Evolutionary conservation across 1,284 basidiomycete species (phyloP), one percentile per base, ranked within the genome.

Genomic region (Schizophyllum commune): DNA sequence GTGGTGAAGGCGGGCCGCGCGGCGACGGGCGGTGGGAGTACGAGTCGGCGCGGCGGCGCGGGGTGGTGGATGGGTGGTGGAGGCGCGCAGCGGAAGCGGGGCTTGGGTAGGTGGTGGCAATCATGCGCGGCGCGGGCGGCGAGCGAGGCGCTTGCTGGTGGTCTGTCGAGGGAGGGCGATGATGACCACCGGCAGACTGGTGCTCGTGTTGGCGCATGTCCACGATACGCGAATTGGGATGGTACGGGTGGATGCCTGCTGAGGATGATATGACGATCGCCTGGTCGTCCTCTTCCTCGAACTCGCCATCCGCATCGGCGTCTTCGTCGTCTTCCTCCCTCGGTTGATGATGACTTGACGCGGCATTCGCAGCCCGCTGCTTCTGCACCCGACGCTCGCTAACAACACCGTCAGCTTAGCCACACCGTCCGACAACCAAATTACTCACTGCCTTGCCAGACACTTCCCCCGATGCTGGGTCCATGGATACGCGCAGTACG

Each of bases 401-500:
- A 68, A 60, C 52, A 47, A 56, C 61, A 21, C 34, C n/a, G 52
- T 64, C 55, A 67, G 53, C 52, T 64, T 61, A 15, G 52, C 62
- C 59, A 61, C 57, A 51, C 52, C 27, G 32, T 61, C 55, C 55
- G 53, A 59, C 62, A 6, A 60, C 60, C 61, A 55, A 64, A 52
- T 55, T 55, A 84, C 85, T 68, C 68, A 89, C 88, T 83, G 79
- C 69, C 85, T 73, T 32, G 82, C 79, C 53, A 88, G 68, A 73
- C 88, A 90, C 70, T 89, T 89, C 52, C 77, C 80, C n/a, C 85
- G 79, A 69, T 90, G 88, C 71, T 89, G 86, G 60, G 83, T 68
- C 88, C 88, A 90, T 22, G 88, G 88, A 70, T 89, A 88, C 57
- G 87, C 85, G 65, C 88, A 90, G 69, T 84, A 90, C n/a, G 75